These are phyloP conservation scores for Myotisia sp. DNA, from an alignment of 2,329 filamentous ascomycete species.

Conservation along the genomic window DNA sequence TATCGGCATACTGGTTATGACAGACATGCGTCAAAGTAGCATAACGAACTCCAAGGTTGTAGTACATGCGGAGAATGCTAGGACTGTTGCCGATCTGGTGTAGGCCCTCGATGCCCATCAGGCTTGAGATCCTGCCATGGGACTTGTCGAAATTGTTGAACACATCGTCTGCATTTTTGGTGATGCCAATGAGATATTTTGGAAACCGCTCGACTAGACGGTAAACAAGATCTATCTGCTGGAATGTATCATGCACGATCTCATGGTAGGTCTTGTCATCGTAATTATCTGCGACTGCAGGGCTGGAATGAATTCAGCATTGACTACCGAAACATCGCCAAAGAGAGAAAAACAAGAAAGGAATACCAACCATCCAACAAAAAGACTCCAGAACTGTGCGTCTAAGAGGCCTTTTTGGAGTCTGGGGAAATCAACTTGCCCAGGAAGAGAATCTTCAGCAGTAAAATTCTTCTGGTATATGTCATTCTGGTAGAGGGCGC, in stretches of 20 bases:
- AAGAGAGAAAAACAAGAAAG: not conserved
- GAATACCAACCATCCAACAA: conserved; percentile 46
- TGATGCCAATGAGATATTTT: conserved; percentile 39
- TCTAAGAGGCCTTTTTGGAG: conserved; percentile 50
- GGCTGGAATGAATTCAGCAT: conserved; percentile 31
- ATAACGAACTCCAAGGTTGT: conserved; percentile 70
- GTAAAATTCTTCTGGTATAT: conserved; percentile 64
- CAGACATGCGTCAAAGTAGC: conserved; percentile 87
- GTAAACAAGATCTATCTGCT: conserved; percentile 60
- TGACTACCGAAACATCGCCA: conserved; percentile 1
- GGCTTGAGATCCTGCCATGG: conserved; percentile 55
- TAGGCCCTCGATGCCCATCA: conserved; percentile 69
- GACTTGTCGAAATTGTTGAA: conserved; percentile 50
- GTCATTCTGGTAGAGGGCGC: conserved; percentile 54
- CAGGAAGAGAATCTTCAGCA: conserved; percentile 49
- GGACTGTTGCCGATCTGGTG: conserved; percentile 79
- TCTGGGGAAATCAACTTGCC: conserved; percentile 68
- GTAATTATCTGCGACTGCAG: conserved; percentile 32
- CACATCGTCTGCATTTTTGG: conserved; percentile 44
- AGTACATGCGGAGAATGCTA: conserved; percentile 55
- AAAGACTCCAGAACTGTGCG: conserved; percentile 91
- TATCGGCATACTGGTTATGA: conserved; percentile 79
- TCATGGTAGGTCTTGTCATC: conserved; percentile 15
- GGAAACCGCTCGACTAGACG: conserved; percentile 52
- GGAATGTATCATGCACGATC: conserved; percentile 53